Percentiles rank a stretch among this genome's conserved stretches.
These are phyloP conservation scores for Stemphylium lycopersici DNA, from an alignment of 2,329 filamentous ascomycete genomes.

Conservation along the genomic window DNA sequence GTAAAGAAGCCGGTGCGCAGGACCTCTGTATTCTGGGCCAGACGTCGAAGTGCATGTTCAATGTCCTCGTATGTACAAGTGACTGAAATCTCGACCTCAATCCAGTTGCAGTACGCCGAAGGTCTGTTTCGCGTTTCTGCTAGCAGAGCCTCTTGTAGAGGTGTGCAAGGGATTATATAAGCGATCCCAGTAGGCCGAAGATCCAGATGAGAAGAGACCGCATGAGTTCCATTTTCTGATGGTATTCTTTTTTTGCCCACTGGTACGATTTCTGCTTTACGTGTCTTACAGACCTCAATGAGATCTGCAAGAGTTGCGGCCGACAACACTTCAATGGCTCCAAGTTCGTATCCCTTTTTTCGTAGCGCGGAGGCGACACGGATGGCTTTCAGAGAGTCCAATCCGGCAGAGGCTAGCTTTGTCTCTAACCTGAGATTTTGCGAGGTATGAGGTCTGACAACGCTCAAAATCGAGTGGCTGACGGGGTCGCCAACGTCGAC, in stretches of 20 bases:
- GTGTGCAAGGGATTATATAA: constrained; percentile 66
- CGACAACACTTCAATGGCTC: constrained; percentile 67
- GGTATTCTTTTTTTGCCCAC: background rate
- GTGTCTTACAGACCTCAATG: constrained; percentile 25
- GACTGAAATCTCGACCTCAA: constrained; percentile 66
- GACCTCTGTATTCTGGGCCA: constrained; percentile 62
- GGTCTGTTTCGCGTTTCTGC: constrained; percentile 69
- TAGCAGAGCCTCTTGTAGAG: constrained; percentile 81
- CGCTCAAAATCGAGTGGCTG: constrained; percentile 44
- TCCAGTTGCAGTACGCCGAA: constrained; percentile 76
- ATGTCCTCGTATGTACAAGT: constrained; percentile 49
- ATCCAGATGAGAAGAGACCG: constrained; percentile 20
- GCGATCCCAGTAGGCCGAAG: constrained; percentile 17
- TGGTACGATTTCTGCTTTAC: background rate
- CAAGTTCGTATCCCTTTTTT: constrained; percentile 59
- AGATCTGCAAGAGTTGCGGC: constrained; percentile 55
- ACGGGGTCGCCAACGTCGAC: constrained; percentile 13
- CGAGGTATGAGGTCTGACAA: constrained; percentile 53
- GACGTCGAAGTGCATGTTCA: constrained; percentile 30
- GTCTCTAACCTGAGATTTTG: constrained; percentile 47
- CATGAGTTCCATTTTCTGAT: background rate
- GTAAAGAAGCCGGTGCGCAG: constrained; percentile 75
- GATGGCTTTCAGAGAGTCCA: constrained; percentile 72
- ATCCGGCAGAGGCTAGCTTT: constrained; percentile 60
- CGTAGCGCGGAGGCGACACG: constrained; percentile 69